These are phyloP conservation scores for Kwoniella sp. DNA, from an alignment of 768 basidiomycete genomes.

Conservation along the genomic window DNA sequence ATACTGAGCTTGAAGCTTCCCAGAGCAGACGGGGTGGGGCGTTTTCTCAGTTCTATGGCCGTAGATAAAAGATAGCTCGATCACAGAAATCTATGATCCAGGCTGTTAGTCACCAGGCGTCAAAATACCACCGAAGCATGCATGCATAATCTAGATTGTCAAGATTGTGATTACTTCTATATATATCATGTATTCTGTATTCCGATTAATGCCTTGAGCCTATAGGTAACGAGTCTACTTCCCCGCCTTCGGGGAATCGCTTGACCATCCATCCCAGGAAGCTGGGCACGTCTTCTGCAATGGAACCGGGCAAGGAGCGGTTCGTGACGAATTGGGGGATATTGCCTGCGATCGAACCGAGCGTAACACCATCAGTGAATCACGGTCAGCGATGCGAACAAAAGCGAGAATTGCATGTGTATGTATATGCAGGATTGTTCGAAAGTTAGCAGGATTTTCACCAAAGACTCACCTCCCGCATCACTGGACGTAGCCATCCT, in stretches of 20 bases:
- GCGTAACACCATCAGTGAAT: neutral
- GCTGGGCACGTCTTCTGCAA: conserved; percentile 54
- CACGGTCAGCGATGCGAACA: neutral
- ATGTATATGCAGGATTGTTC: neutral
- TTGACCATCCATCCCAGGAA: conserved; percentile 51
- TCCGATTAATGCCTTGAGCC: neutral
- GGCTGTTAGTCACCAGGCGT: too few relatives aligned
- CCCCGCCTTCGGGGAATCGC: conserved; percentile 29
- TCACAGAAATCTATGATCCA: too few relatives aligned
- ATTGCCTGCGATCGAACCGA: conserved; percentile 25
- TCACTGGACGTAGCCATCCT: conserved; percentile 52
- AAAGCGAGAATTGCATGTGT: too few relatives aligned
- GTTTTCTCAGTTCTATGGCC: neutral
- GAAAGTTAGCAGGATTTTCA: neutral
- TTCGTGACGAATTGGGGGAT: conserved; percentile 54
- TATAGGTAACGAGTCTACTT: conserved; percentile 1
- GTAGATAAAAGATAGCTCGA: neutral
- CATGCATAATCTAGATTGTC: too few relatives aligned
- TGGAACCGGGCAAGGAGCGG: conserved; percentile 42
- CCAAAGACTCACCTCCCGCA: conserved; percentile 52
- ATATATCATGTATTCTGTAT: neutral
- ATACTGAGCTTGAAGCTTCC: neutral
- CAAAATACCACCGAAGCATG: too few relatives aligned
- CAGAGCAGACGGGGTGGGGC: neutral
- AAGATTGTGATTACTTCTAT: too few relatives aligned